Evolutionary conservation across 2,329 filamentous ascomycete species (phyloP), one percentile per base, ranked within the genome.

Genomic region (Trichophyton rubrum): DNA sequence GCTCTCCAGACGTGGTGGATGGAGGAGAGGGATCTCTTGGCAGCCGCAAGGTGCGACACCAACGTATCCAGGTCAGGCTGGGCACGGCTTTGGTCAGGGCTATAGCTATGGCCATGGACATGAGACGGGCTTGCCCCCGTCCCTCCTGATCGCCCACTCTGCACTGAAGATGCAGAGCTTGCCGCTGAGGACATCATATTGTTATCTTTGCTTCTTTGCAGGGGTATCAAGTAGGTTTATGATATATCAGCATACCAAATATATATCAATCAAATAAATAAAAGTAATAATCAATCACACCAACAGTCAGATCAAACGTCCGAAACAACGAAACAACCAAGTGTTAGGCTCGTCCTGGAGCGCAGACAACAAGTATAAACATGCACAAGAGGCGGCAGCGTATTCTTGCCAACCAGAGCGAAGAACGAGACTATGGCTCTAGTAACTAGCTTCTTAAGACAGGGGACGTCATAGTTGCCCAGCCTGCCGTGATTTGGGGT

Each of bases 11-110:
- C 89, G 62, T 88, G 85, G 47, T 80, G 84, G 71, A 95, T 90
- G 9, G 90, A 90, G 15, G 88, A 88, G 3, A 97, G 81, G 0
- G 91, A 91, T 51, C 89, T 85, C 72, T 96, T 96, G 7, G 92
- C 88, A 33, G 87, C 86, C 45, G 96, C 84, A 40, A 96, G 86
- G 74, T 95, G 85, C 59, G 85, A 82, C 60, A 96, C 88, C 49
- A 97, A 84, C 24, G 84, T 85, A 67, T 95, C 89, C 68, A 95
- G 82, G 24, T 63, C 60, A 11, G 55, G 51, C 27, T 56, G 24
- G 20, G 24, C 24, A 38, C 33, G 33, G 33, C 11, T 38, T 11
- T 38, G 33, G 33, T 38, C 33, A 38, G 8, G 33, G 33, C 33
- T 38, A 13, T 38, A 38, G 33, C 9, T 38, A 35, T 35, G 33